phyloP scores from a whole-genome alignment of 2,329 filamentous ascomycete genomes.

The Microascus cirrosus region DNA sequence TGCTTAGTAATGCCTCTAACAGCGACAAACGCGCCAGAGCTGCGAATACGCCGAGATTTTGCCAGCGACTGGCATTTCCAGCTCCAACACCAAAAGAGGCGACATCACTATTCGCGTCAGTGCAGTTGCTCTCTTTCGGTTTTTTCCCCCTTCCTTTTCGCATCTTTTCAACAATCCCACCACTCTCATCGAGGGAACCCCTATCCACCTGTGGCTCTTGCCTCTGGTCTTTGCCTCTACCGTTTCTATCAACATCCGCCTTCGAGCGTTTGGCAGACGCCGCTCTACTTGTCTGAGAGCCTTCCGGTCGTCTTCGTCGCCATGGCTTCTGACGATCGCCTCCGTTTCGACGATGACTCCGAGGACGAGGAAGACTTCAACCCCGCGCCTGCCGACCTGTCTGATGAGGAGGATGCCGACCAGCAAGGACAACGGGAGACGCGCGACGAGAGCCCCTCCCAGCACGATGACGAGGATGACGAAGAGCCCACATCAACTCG shows the following conservation, averaged over 20 bases:
- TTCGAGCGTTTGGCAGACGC: not conserved
- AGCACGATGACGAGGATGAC: constrained; percentile 13
- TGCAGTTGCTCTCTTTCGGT: not conserved
- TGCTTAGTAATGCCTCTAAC: not conserved
- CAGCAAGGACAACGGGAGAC: constrained; percentile 16
- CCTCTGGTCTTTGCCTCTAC: not conserved
- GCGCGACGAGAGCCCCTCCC: constrained; percentile 8
- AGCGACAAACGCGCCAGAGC: not conserved
- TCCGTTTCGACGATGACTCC: constrained; percentile 45
- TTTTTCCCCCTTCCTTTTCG: not conserved
- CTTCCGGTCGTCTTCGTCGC: constrained; percentile 9
- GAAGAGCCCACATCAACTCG: constrained; percentile 8
- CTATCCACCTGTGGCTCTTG: not conserved
- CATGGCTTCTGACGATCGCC: constrained; percentile 36
- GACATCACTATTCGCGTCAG: not conserved
- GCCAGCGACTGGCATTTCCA: not conserved
- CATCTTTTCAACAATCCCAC: not conserved
- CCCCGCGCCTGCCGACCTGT: constrained; percentile 61
- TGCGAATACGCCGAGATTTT: not conserved
- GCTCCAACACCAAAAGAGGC: not conserved
- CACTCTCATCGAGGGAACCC: not conserved
- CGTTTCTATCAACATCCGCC: not conserved
- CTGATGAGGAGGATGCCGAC: constrained; percentile 50
- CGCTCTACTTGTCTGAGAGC: not conserved
- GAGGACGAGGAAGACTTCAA: constrained; percentile 88